Evolutionary conservation across 2,329 filamentous ascomycete species (phyloP).

Genomic region (Clarireedia hainanense): DNA sequence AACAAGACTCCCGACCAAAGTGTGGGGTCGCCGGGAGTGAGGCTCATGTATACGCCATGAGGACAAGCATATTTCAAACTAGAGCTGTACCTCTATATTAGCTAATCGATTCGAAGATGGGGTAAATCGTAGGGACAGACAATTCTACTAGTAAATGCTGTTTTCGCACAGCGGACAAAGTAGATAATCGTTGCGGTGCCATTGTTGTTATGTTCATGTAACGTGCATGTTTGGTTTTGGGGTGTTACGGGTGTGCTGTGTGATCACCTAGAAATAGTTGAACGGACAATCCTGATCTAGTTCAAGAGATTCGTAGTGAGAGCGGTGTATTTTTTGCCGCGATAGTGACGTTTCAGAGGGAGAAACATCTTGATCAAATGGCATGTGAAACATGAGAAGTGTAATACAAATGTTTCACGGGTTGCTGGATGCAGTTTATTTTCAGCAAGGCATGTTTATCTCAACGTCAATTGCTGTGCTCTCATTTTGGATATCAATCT

Average conservation of each 20-base stretch:
- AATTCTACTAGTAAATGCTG: slow-evolving; percentile 30
- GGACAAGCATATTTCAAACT: slow-evolving; percentile 77
- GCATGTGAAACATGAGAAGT: background rate
- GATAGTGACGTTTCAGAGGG: no score
- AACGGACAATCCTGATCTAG: no score
- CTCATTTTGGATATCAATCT: slow-evolving; percentile 5
- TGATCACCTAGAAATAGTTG: no score
- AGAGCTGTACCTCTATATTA: slow-evolving; percentile 42
- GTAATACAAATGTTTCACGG: no score
- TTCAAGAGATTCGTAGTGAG: slow-evolving; percentile 5
- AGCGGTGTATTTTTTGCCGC: slow-evolving; percentile 12
- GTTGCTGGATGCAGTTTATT: no score
- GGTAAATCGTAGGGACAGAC: slow-evolving; percentile 12
- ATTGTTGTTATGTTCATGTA: slow-evolving; percentile 12
- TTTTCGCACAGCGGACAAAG: slow-evolving; percentile 26
- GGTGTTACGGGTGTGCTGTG: no score
- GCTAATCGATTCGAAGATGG: background rate
- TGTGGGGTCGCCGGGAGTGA: slow-evolving; percentile 72
- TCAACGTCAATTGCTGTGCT: no score
- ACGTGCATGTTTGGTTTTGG: slow-evolving; percentile 5
- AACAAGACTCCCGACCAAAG: slow-evolving; percentile 91
- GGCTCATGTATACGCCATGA: slow-evolving; percentile 76
- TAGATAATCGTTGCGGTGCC: slow-evolving; percentile 19
- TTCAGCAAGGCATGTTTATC: no score
- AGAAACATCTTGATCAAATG: background rate